Evolutionary conservation across 177 flowering plant species (phyloP).

Genomic region (Vitis hybrid): DNA sequence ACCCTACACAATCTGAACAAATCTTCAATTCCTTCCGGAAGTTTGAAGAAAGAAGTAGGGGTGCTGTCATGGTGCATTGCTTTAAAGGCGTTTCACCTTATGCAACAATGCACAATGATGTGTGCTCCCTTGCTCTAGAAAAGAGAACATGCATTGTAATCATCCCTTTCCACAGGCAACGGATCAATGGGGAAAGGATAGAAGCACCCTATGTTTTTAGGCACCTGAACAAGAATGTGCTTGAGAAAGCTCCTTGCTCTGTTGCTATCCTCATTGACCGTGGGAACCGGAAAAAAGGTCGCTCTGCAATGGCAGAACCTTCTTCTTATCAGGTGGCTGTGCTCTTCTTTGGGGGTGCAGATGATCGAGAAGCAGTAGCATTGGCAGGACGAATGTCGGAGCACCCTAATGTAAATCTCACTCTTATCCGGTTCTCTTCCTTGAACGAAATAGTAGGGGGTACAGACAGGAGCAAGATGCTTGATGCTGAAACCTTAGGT

Average conservation of each 20-base stretch:
- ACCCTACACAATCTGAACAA: constrained; percentile 26
- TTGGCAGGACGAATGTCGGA: constrained; percentile 32
- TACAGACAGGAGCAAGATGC: constrained; percentile 26
- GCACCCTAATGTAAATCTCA: constrained; percentile 18
- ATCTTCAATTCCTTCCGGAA: constrained; percentile 32
- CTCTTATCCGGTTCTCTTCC: constrained; percentile 18
- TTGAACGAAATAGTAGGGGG: constrained; percentile 19
- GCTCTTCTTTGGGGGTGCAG: constrained; percentile 51
- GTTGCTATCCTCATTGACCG: constrained; percentile 45
- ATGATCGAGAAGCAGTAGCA: constrained; percentile 52
- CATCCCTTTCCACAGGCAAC: constrained; percentile 40
- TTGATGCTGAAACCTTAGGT: constrained; percentile 23
- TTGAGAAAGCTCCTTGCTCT: constrained; percentile 53
- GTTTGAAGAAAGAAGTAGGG: constrained; percentile 16
- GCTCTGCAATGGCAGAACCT: background rate
- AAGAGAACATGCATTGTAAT: constrained; percentile 35
- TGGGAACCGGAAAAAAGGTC: constrained; percentile 3
- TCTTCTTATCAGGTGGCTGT: constrained; percentile 20
- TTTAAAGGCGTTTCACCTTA: constrained; percentile 39
- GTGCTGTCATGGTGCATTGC: constrained; percentile 17
- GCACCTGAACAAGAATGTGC: constrained; percentile 37
- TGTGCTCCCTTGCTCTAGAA: constrained; percentile 41
- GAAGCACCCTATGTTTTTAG: constrained; percentile 27
- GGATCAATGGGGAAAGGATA: constrained; percentile 10
- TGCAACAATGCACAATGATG: constrained; percentile 49